Conservation (phyloP, 352 stramenopile species). For the Thraustochytrium striatum region DNA sequence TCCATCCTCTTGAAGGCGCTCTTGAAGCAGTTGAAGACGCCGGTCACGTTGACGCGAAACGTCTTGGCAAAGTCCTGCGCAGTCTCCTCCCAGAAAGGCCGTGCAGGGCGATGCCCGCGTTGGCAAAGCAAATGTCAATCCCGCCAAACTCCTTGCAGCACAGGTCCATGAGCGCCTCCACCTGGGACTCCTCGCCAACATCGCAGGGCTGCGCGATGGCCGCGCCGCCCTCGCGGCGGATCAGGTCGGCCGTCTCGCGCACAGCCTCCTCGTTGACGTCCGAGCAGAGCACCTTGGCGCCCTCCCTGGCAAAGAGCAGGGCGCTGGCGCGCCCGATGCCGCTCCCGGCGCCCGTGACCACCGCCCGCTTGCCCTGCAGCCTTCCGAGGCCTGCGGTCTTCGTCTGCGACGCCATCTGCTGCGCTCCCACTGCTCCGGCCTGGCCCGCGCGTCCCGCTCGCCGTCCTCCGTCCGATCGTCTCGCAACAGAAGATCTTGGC, state of each 20-base stretch:
- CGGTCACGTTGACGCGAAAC: constrained; percentile 20
- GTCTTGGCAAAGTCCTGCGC: constrained; percentile 2
- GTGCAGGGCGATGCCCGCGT: constrained; percentile 13
- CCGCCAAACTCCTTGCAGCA: constrained; percentile 40
- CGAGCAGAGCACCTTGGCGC: constrained; percentile 9
- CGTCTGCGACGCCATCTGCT: too few relatives aligned
- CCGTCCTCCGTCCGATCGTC: not conserved
- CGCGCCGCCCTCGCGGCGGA: not conserved
- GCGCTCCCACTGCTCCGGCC: too few relatives aligned
- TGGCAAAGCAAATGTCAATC: constrained; percentile 40
- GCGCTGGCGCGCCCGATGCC: constrained; percentile 40
- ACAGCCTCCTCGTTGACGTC: constrained; percentile 31
- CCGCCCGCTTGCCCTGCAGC: constrained; percentile 28
- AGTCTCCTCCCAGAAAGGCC: constrained; percentile 39
- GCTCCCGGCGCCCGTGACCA: constrained; percentile 33
- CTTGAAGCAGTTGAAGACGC: constrained; percentile 44
- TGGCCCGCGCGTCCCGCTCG: not conserved
- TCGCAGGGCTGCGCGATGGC: constrained; percentile 16
- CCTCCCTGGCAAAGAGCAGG: constrained; percentile 29
- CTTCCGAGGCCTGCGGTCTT: not conserved
- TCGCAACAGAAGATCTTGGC: too few relatives aligned
- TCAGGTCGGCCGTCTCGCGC: constrained; percentile 7
- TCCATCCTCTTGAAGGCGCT: constrained; percentile 35
- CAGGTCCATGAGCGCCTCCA: constrained; percentile 39
- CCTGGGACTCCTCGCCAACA: constrained; percentile 8